Evolutionary conservation across 305 asterid species (phyloP), one percentile per base, ranked within the genome.

Genomic region (Withania somnifera): DNA sequence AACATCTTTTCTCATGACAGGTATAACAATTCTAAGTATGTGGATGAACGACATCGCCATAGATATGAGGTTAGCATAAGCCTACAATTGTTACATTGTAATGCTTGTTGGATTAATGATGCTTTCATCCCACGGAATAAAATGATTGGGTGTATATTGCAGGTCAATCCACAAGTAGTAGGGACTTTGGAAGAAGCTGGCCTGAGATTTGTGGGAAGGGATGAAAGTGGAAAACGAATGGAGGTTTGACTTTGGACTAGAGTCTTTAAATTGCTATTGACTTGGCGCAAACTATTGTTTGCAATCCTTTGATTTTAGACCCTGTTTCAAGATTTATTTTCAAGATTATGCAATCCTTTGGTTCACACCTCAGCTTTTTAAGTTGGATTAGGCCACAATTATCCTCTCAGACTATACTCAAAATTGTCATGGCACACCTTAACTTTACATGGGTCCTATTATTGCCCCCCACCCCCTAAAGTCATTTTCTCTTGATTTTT

Each of bases 21-120:
- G 89, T 95, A 95, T 88, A 95, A 88, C 57, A 90, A 82, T 85
- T 85, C 93, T n/a, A 89, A 92, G 22, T 85, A 91, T 71, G 93
- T 95, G 84, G 97, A 95, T 88, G 98, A 93, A 85, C 90, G 98
- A 5, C 99, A 95, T 84, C 90, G 98, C 77, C 99, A 95, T 88
- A 91, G 97, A 90, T 93, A 95, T n/a, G 98, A 95, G 99, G 98
- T 95, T 81, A 81, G 81, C 50, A 36, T 58, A 51, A 19, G 61
- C 61, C 45, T 75, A 26, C 22, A 50, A 42, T 75, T 61, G 69
- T 61, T 69, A 17, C 30, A 10, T 67, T 13, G n/a, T 38, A 5
- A 36, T 67, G 30, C 30, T 36, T 45, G 78, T 17, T 42, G 28
- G n/a, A 50, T 28, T 52, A 17, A 15, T 50, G 50, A 75, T 50